Evolutionary conservation across 2,329 filamentous ascomycete genomes (phyloP), one percentile per base, ranked within the genome.

Genomic region (Delphinella strobiligena): DNA sequence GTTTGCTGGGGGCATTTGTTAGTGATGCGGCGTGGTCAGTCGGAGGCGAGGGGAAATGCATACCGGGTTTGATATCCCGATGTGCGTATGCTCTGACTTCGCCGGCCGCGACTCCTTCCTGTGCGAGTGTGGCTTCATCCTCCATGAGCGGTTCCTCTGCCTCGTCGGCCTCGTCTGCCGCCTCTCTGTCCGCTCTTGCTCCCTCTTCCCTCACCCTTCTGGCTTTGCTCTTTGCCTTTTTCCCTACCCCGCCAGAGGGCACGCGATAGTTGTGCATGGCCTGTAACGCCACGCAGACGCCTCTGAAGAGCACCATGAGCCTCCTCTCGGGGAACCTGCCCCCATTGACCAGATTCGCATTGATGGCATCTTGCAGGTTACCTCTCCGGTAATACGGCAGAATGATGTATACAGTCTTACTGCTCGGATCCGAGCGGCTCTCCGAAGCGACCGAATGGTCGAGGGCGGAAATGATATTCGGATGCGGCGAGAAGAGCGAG

Each of bases 291-390:
- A 78, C 78, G 60, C 89, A 95, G 2, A 98, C 87, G 12, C 91
- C 91, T 31, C 95, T 66, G 60, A 98, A 95, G 44, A 98, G 63
- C 43, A 80, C 69, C 87, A 96, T 89, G 46, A 98, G 68, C 52
- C 80, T 73, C 57, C 79, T 75, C 66, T 96, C 89, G 1, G 89
- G 87, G 54, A 98, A 96, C 37, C 72, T 74, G 29, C 83, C 84
- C 59, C 93, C 86, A 61, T 96, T 96, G 61, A 98, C 89, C 40
- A 96, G 69, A 62, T 98, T 98, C 47, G 91, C 89, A 61, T 98
- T 98, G 69, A 98, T 96, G 57, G 93, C 82, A 63, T 98, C 91
- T 65, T 98, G 91, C 29, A 98, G 72, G 61, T 98, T 98, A 11
- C 91, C 91, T 49, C 89, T 74, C 52, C 87, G 73, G 66, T 95